These are phyloP conservation scores for Scleroderma citrinum DNA, from an alignment of 768 basidiomycete species.

Conservation along the genomic window DNA sequence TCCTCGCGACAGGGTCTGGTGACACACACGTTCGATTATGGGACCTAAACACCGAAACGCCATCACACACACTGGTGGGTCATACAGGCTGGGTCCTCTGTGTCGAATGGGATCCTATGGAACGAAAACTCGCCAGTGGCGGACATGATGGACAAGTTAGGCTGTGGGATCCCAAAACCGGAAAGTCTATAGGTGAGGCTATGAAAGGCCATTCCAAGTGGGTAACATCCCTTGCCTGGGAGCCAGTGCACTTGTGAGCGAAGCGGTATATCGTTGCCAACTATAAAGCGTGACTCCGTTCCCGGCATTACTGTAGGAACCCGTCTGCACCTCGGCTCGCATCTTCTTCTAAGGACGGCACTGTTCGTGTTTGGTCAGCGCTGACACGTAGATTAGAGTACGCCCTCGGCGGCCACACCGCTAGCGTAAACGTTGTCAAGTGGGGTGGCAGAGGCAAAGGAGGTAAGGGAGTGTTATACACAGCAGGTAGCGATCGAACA, in stretches of 20 bases:
- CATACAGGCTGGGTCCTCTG: slow-evolving; percentile 97
- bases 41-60: slow-evolving; percentile 91
- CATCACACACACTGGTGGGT: slow-evolving; percentile 79
- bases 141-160: slow-evolving; percentile 92
- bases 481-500: slow-evolving; percentile 90
- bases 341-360: slow-evolving; percentile 93
- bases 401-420: slow-evolving; percentile 88
- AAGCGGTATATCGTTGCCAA: background rate
- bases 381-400: slow-evolving; percentile 68
- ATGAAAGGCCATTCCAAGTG: slow-evolving; percentile 94
- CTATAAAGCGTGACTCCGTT: slow-evolving; percentile 3
- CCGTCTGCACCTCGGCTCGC: slow-evolving; percentile 76
- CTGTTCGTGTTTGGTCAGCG: slow-evolving; percentile 91
- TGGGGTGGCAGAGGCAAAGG: slow-evolving; percentile 86
- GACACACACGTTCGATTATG: slow-evolving; percentile 91
- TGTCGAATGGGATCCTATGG: slow-evolving; percentile 95
- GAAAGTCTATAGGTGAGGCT: slow-evolving; percentile 83
- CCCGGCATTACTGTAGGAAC: slow-evolving; percentile 45
- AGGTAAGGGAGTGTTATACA: slow-evolving; percentile 76
- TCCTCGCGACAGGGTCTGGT: slow-evolving; percentile 92
- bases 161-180: slow-evolving; percentile 91
- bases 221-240: slow-evolving; percentile 94
- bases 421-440: slow-evolving; percentile 89
- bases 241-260: slow-evolving; percentile 85
- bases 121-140: slow-evolving; percentile 85